Conservation (phyloP, 192 early-diverging fungal genomes). For the Jimgerdemannia flammicorona region DNA sequence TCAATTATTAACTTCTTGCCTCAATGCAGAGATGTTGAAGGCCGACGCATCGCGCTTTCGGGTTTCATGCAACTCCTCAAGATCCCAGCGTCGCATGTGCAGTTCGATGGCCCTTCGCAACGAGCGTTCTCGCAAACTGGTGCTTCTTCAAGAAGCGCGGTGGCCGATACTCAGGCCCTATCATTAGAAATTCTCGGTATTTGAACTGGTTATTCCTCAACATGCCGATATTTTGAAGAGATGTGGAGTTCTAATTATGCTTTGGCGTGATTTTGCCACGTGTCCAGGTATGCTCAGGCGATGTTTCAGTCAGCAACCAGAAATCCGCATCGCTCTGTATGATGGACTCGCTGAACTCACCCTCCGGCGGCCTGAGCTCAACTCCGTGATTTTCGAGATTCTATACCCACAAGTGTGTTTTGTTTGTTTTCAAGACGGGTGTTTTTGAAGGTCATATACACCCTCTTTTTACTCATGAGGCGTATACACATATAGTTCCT, state of each 20-base stretch:
- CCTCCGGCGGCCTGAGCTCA: conserved; percentile 24
- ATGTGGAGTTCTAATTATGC: no score
- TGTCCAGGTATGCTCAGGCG: conserved; percentile 57
- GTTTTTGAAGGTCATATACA: not conserved
- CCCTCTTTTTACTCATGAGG: not conserved
- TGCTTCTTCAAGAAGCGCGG: conserved; percentile 2
- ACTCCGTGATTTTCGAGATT: conserved; percentile 45
- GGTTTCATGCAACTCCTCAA: conserved; percentile 55
- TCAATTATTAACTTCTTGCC: not conserved
- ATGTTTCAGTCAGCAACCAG: conserved; percentile 64
- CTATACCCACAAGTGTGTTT: conserved; percentile 42
- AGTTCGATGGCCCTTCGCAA: not conserved
- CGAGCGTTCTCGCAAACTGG: conserved; percentile 4
- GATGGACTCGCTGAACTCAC: conserved; percentile 47
- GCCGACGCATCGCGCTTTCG: conserved; percentile 54
- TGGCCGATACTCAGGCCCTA: conserved; percentile 15
- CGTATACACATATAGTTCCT: conserved; percentile 30
- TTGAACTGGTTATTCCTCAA: no score
- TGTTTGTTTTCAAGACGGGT: not conserved
- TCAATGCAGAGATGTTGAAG: conserved; percentile 44
- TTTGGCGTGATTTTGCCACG: no score
- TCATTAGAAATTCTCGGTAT: conserved; percentile 47
- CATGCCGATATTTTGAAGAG: no score
- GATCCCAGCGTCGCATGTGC: conserved; percentile 20
- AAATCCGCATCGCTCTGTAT: conserved; percentile 56